Evolutionary conservation across 306 rosid species (phyloP).

Genomic region (Luffa acutangula): DNA sequence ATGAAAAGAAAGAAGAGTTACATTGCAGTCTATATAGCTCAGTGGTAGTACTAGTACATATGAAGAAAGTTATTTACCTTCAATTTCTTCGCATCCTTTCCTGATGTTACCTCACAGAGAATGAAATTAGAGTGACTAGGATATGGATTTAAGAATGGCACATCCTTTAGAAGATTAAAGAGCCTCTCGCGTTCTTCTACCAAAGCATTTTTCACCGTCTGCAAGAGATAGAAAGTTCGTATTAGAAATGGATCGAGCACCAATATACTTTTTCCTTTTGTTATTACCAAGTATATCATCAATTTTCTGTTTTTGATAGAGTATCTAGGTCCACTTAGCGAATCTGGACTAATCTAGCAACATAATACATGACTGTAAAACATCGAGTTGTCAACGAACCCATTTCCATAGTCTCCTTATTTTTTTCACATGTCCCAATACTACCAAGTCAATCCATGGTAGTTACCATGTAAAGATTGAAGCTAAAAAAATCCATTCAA

Average conservation of each 20-base stretch:
- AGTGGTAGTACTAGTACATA: background rate
- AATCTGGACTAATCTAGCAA: background rate
- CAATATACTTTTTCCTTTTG: background rate
- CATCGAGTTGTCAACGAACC: background rate
- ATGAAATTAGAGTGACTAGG: slow-evolving; percentile 91
- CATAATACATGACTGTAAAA: background rate
- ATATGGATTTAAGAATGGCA: slow-evolving; percentile 70
- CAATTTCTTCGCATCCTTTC: slow-evolving; percentile 76
- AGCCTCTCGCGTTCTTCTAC: slow-evolving; percentile 76
- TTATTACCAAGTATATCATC: background rate
- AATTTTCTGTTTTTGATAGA: background rate
- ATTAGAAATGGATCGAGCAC: slow-evolving; percentile 19
- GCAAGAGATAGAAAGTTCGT: slow-evolving; percentile 17
- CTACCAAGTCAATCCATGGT: background rate
- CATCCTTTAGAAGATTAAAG: slow-evolving; percentile 47
- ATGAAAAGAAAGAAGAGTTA: background rate
- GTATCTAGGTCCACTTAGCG: background rate
- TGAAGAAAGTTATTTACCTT: slow-evolving; percentile 43
- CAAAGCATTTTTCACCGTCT: slow-evolving; percentile 73
- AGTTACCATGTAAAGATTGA: background rate
- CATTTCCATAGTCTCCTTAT: background rate
- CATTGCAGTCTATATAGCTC: background rate
- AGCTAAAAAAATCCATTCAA: background rate
- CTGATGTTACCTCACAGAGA: slow-evolving; percentile 76
- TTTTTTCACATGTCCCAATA: background rate